These are phyloP conservation scores for Sporothrix variecibatus DNA, from an alignment of 2,329 filamentous ascomycete genomes.

Conservation along the genomic window DNA sequence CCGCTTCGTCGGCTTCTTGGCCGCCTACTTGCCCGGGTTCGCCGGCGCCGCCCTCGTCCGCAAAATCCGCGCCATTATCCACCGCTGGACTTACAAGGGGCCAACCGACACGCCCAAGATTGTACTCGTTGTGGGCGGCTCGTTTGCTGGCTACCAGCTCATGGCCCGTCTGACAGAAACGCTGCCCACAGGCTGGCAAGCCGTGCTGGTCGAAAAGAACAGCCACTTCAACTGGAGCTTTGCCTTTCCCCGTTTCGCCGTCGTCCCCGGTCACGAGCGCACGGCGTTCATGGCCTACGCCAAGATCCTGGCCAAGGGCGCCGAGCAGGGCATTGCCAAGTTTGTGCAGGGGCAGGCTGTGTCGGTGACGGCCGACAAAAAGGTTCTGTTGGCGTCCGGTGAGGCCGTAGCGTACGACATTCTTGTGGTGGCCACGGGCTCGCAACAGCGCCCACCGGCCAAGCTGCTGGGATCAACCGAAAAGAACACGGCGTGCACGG, in stretches of 20 bases:
- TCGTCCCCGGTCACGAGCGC: conserved; percentile 57
- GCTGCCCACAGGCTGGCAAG: conserved; percentile 52
- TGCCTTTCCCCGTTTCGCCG: conserved; percentile 60
- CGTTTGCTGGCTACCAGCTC: conserved; percentile 57
- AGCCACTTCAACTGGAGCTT: conserved; percentile 64
- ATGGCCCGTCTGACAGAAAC: conserved; percentile 50
- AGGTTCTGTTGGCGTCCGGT: background rate
- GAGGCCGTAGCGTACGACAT: conserved; percentile 55
- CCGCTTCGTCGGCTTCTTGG: conserved; percentile 19
- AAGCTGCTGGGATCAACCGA: conserved; percentile 49
- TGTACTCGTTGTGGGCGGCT: conserved; percentile 59
- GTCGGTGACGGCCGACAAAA: background rate
- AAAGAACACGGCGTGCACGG: conserved; percentile 46
- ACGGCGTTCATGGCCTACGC: conserved; percentile 64
- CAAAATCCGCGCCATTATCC: conserved; percentile 20
- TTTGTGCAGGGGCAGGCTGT: conserved; percentile 44
- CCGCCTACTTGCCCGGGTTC: background rate
- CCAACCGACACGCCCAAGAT: conserved; percentile 40
- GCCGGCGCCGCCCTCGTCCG: conserved; percentile 3
- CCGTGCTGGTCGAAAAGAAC: conserved; percentile 61
- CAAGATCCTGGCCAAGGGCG: conserved; percentile 41
- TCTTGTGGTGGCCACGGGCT: conserved; percentile 60
- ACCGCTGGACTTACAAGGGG: conserved; percentile 27
- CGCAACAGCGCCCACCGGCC: conserved; percentile 48
- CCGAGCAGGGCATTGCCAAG: conserved; percentile 38